Evolutionary conservation across 768 basidiomycete species (phyloP), one percentile per base, ranked within the genome.

Genomic region (Termitomyces sp.): DNA sequence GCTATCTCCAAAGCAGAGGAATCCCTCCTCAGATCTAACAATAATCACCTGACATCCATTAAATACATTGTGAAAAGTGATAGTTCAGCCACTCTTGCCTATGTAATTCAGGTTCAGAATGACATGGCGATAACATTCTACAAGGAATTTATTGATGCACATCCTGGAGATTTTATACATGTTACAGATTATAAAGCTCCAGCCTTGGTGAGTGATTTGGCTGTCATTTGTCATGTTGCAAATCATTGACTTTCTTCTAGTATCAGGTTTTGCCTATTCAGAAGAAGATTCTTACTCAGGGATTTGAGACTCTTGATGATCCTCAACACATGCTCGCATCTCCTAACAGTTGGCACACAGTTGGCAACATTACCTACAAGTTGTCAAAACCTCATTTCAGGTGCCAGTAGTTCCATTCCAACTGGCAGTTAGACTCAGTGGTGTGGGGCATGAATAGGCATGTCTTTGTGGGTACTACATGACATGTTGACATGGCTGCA

Each of bases 81-180:
- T 58, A 71, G 71, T 22, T 65, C 69, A 3, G 69, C 64, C 22
- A 68, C 63, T 17, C 71, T 80, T 9, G 68, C 74, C 4, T 73
- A 78, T 60, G 66, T 68, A n/a, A 59, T 74, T 10, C 71, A 74
- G 44, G 66, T 75, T 21, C 65, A 65, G 45, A 72, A 73, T 54
- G 60, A 67, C 11, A 56, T 59, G 1, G 61, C 64, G 4, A 64
- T 78, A 43, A 71, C 76, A 9, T 85, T 79, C 78, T 77, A 73
- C 60, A 78, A 85, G 65, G 82, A 79, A 0, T 81, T 79, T 55
- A 74, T 85, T 43, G 82, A 84, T 58, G 82, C 79, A 7, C 77
- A 78, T 58, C 69, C 75, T n/a, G 78, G 78, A 17, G 76, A 78
- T 30, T 61, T 84, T 32, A 63, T 81, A 26, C 71, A 74, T 17